Evolutionary conservation across 805 yeast species (phyloP), one percentile per base, ranked within the genome.

Genomic region (Lachancea mirantina): DNA sequence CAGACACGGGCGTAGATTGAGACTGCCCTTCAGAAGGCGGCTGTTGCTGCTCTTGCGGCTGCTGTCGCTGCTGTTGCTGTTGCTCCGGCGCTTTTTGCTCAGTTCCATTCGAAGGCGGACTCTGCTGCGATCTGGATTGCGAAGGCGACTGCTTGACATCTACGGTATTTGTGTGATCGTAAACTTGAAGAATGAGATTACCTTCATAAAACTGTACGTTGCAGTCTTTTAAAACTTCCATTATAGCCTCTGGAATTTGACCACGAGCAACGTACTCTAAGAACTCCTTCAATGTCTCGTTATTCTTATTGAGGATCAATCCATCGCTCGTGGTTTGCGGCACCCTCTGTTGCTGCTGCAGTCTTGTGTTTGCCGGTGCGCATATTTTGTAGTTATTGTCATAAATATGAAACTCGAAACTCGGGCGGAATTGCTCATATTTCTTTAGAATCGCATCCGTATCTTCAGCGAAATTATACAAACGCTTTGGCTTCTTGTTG

Each of bases 341-440:
- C 3, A 47, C 38, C 50, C 69, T 71, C 23, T 49, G 58, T 36
- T 52, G 57, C 35, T 50, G 54, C 30, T 52, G 57, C 23, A 53
- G 32, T 29, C 61, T 43, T 14, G 58, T 47, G 32, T 55, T 55
- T 8, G 59, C 59, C 32, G 82, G 89, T 43, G 83, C 84, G 41
- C 94, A 94, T 62, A 89, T 88, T 40, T 94, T 72, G 56, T 78
- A 89, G 59, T 88, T 95, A 36, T 84, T 85, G 47, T 85, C 92
- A 58, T 84, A 88, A 15, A 89, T 85, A 50, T 89, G 96, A 48
- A 89, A 78, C 43, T 78, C 94, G 38, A 89, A 60, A 23, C 94
- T 82, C 6, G 96, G 81, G 7, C 89, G 82, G 40, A 72, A 72
- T 36, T 74, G 73, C 43, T 79, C 77, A 54, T 78, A 88, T 55